Base-by-base conservation (phyloP, 495 filamentous ascomycete species). In the Penicillium manginii region DNA sequence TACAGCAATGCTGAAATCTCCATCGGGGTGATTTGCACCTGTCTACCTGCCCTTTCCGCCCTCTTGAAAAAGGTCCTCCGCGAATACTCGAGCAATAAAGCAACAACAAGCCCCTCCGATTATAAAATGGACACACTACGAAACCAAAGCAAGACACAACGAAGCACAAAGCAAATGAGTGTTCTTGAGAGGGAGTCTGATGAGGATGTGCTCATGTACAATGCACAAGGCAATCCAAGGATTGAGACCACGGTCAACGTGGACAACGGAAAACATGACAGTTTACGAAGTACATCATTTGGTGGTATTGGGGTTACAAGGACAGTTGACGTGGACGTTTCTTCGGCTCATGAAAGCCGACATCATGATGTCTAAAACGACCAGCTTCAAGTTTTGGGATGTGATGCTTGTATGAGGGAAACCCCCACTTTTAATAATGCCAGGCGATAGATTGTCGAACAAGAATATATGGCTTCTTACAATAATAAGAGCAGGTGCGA, bases 11-110 rank as follows among this genome's bases (percentile, higher is more conserved):
- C 73, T 29, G 74, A 78, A 64, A 59, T 73, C 43, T 65, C 71
- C 29, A 70, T 78, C 54, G 75, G 73, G 12, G 58, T 78, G 10
- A 72, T 78, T 52, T 75, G 73, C 49, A 72, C 73, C 50, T 75
- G 73, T 54, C 68, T 76, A 17, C 75, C 75, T 11, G 67, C 73
- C 22, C 58, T 78, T 40, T 73, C 68, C 2, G 72, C 66, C 11
- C 60, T 73, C 42, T 15, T 69, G 33, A 57, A 50, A 14, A 62
- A 58, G n/a, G 32, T 60, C 35, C 52, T 55, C 29, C 52, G 54
- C 45, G 66, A 68, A 59, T 64, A 67, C 53, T 69, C 68, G 39
- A 67, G 57, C 50, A 51, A 54, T 43, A 59, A 47, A 47, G 45
- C 19, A 11, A 47, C 45, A 22, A 52, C 62, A 26, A 37, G 50